Base-by-base conservation (phyloP, 495 filamentous ascomycete genomes). In the Clohesyomyces aquaticus region DNA sequence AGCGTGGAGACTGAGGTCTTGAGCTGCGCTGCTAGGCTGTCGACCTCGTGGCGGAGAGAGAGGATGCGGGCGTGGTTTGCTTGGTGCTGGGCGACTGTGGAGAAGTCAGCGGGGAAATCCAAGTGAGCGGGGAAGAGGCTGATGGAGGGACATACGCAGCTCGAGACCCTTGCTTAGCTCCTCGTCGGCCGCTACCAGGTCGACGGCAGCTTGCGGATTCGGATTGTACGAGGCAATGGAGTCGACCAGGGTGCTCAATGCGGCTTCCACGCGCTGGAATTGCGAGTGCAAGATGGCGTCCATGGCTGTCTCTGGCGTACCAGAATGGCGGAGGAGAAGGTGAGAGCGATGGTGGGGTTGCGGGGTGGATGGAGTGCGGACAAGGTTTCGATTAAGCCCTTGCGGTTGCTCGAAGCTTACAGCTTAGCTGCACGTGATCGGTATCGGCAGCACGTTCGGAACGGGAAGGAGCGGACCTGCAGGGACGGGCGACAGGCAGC, bases 201-300 rank as follows among this genome's bases (percentile, higher is more conserved):
- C 83, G 22, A 80, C 75, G 4, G 88, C 88, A 23, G 85, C 81
- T 26, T 76, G 71, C 4, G 82, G 75, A 11, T 85, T 87, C 27
- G 90, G 90, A 65, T 90, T 89, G 81, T 91, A 91, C 59, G 89
- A 85, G 9, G 87, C 77, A 43, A 93, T 88, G 1, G 89, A 90
- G 71, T 89, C 87, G 68, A 91, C 83, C 11, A 93, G 80, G 9
- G 75, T 81, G 12, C 79, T 78, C 25, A 93, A 78, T 4, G 87
- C 85, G 57, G 81, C 80, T 69, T 90, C 88, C 42, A 92, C 77
- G 54, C 86, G 83, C 66, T 88, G 81, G 66, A 91, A 88, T 61
- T 83, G 83, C 14, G 64, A 59, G 57, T 85, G 80, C 26, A 90
- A 76, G 53, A 82, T 74, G 38, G 77, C 74, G 57, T 89, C 82